phyloP scores from a whole-genome alignment of 352 stramenopile genomes.

The Phytophthora pistaciae region DNA sequence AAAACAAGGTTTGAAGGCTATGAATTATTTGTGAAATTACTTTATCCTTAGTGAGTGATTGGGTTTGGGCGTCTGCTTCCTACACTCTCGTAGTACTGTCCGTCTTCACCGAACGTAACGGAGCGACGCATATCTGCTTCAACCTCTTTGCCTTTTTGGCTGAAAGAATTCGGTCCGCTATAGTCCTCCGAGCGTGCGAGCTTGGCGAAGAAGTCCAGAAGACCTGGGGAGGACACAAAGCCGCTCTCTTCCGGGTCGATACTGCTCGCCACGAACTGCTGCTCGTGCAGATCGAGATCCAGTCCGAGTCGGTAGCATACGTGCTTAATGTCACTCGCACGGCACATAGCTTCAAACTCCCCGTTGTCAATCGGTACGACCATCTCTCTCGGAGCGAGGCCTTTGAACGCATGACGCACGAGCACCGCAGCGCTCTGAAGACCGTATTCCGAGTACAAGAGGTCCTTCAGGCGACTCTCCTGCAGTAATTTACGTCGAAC shows the following conservation, averaged over 20 bases:
- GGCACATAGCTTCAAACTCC: constrained; percentile 74
- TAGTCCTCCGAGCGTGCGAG: constrained; percentile 33
- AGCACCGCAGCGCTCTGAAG: constrained; percentile 73
- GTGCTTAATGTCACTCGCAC: constrained; percentile 72
- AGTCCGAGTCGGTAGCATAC: constrained; percentile 77
- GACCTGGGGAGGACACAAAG: constrained; percentile 68
- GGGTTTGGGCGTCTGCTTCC: constrained; percentile 7
- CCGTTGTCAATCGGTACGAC: constrained; percentile 75
- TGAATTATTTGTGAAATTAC: too few species aligned
- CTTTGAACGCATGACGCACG: constrained; percentile 81
- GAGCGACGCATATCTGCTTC: constrained; percentile 21
- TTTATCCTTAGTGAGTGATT: constrained; percentile 19
- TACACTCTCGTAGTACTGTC: constrained; percentile 24
- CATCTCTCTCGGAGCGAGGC: constrained; percentile 66
- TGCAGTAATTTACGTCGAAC: constrained; percentile 68
- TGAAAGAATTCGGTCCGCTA: constrained; percentile 3
- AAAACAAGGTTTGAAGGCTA: too few species aligned
- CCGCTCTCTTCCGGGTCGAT: constrained; percentile 61
- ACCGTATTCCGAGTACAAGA: constrained; percentile 60
- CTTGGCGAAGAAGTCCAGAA: constrained; percentile 69
- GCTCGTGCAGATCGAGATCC: constrained; percentile 70
- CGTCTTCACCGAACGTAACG: constrained; percentile 35
- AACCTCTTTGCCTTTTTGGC: constrained; percentile 13
- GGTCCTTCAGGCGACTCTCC: constrained; percentile 62
- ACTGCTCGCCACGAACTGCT: constrained; percentile 57